Evolutionary conservation across 306 rosid species (phyloP), one percentile per base, ranked within the genome.

Genomic region (Betula pendula): DNA sequence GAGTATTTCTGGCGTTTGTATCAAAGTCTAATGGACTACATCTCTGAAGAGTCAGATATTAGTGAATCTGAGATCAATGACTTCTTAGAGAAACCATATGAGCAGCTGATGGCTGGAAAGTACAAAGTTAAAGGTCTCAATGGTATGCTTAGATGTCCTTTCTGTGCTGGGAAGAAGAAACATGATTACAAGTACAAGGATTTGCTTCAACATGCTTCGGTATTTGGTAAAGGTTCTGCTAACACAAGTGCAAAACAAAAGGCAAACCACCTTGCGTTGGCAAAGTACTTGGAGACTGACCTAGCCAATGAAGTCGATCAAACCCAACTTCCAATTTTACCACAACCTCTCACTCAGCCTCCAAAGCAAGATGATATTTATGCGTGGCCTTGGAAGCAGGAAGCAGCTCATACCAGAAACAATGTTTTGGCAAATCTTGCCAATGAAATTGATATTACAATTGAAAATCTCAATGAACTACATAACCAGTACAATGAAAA

Each of bases 321-420:
- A 75, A 52, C 67, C 22, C 86, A 75, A 53, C 81, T 8, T 5
- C 96, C 89, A 17, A n/a, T 78, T 75, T 17, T 75, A 74, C 79
- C 86, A 8, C 20, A 52, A 52, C 80, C 88, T 31, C 84, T 84
- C 42, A 29, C 66, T 65, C 88, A 75, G 73, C 76, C 84, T 53
- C 63, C 77, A 5, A 86, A 82, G 65, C 81, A 75, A 73, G 93
- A 85, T 52, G 90, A 92, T 31, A 83, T 81, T 5, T 92, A 87
- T 48, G 97, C 89, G 58, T 95, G 97, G 99, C 99, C 99, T 3
- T 95, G 99, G 99, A 95, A 88, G 43, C 87, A 89, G 44, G 99
- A 92, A 87, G 85, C 87, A 81, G 84, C 88, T 62, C 80, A 85
- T 77, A 89, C 81, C 77, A 88, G 88, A 68, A 87, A 70, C 49